Evolutionary conservation across 2,329 filamentous ascomycete genomes (phyloP).

Genomic region (Colletotrichum musae): DNA sequence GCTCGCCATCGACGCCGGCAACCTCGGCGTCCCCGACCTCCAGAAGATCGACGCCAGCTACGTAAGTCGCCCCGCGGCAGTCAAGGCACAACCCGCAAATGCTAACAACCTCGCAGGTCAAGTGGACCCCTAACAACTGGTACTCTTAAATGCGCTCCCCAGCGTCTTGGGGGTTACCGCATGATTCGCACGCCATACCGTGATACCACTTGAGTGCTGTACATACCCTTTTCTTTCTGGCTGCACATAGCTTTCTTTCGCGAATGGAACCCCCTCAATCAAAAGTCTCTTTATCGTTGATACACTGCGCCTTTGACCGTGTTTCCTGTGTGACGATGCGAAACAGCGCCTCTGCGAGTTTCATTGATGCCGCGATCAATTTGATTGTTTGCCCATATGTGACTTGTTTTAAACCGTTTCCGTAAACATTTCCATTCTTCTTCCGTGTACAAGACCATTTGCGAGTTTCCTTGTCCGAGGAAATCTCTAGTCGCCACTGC

Average conservation of each 20-base stretch:
- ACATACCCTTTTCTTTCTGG: constrained; percentile 24
- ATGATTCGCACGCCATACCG: constrained; percentile 19
- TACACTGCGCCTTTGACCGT: neutral
- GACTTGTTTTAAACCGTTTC: neutral
- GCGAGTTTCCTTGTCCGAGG: too few relatives aligned
- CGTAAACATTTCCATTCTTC: neutral
- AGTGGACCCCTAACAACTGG: constrained; percentile 50
- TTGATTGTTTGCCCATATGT: neutral
- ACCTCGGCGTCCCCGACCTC: constrained; percentile 57
- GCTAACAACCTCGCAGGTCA: constrained; percentile 40
- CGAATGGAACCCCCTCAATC: constrained; percentile 20
- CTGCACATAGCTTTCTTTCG: constrained; percentile 27
- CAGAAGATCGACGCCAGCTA: constrained; percentile 49
- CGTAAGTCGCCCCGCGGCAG: constrained; percentile 5
- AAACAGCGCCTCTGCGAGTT: too few relatives aligned
- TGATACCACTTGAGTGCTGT: constrained; percentile 34
- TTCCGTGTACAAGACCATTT: too few relatives aligned
- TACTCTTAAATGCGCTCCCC: constrained; percentile 36
- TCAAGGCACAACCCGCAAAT: accelerated
- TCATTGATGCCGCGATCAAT: too few relatives aligned
- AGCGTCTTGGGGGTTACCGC: neutral
- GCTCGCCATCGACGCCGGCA: constrained; percentile 60
- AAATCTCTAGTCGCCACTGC: too few relatives aligned
- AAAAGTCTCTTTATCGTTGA: neutral
- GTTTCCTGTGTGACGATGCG: neutral